Conservation (phyloP, 2,329 filamentous ascomycete genomes). For the Claviceps maximensis region DNA sequence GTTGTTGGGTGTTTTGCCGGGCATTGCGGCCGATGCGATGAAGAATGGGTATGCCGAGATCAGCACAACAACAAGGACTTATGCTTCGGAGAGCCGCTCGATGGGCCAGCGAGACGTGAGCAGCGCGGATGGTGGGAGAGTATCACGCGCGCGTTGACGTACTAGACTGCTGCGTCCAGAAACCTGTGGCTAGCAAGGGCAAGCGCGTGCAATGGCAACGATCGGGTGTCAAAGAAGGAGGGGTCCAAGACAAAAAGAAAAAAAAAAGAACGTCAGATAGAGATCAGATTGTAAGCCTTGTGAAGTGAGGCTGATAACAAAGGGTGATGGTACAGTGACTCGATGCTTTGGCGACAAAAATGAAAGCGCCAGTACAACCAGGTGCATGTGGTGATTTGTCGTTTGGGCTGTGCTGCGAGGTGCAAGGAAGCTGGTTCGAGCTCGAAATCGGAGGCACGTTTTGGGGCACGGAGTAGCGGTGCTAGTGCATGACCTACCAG, state of each 20-base stretch:
- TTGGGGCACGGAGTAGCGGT: slow-evolving; percentile 9
- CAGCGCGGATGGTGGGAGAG: not conserved
- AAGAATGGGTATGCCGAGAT: not conserved
- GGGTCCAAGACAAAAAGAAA: slow-evolving; percentile 2
- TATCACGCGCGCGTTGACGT: slow-evolving; percentile 3
- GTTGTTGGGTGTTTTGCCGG: slow-evolving; percentile 58
- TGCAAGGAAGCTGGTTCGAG: slow-evolving; percentile 18
- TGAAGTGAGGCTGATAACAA: not conserved
- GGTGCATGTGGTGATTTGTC: slow-evolving; percentile 5
- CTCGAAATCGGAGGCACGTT: slow-evolving; percentile 15
- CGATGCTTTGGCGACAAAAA: slow-evolving; percentile 2
- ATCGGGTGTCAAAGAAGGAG: not conserved
- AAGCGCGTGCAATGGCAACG: slow-evolving; percentile 3
- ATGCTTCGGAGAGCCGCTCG: not conserved
- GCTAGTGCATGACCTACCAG: slow-evolving; percentile 1
- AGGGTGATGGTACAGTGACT: not conserved
- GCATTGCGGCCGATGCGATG: slow-evolving; percentile 35
- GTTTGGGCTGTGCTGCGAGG: slow-evolving; percentile 9
- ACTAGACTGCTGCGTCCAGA: slow-evolving; percentile 3
- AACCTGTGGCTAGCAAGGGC: slow-evolving; percentile 3
- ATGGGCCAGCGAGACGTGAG: not conserved
- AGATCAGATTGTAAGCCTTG: not conserved
- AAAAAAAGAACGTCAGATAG: slow-evolving; percentile 5
- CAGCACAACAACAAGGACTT: not conserved
- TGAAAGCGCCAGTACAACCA: not conserved